Percentiles rank a stretch among this genome's conserved stretches.
Conservation (phyloP, 73 alveolate genomes). For the Paramecium octaurelia region DNA sequence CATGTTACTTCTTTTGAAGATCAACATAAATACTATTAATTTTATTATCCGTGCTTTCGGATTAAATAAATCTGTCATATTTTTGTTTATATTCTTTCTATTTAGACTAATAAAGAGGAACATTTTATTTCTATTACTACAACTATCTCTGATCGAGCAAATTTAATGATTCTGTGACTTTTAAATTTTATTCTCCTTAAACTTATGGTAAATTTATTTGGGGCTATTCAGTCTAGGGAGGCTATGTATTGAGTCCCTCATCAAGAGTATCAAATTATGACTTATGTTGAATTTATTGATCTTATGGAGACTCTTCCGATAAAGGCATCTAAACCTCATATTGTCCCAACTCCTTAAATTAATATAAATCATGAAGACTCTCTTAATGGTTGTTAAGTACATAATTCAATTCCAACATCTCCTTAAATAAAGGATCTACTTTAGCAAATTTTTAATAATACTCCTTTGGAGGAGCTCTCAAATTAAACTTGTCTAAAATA, state of each 20-base stretch:
- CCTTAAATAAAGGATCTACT: conserved; percentile 56
- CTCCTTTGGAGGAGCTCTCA: conserved; percentile 61
- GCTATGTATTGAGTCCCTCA: not conserved
- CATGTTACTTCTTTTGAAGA: not conserved
- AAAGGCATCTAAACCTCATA: not conserved
- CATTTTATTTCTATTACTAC: not conserved
- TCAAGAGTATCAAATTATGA: not conserved
- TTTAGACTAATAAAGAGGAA: conserved; percentile 20
- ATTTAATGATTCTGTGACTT: not conserved
- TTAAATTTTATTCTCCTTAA: not conserved
- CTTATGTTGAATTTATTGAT: not conserved
- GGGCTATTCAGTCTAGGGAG: not conserved
- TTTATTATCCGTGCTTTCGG: conserved; percentile 31
- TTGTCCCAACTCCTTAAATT: conserved; percentile 2
- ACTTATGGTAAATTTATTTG: not conserved
- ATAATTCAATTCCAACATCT: conserved; percentile 59
- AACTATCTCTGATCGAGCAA: not conserved
- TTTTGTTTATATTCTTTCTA: conserved; percentile 45
- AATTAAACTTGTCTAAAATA: conserved; percentile 44
- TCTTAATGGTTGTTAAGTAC: conserved; percentile 49
- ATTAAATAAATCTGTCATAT: conserved; percentile 5
- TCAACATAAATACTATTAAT: not conserved
- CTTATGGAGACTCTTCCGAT: not conserved
- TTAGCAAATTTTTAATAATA: conserved; percentile 58
- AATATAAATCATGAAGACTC: conserved; percentile 47